Evolutionary conservation across 2,329 filamentous ascomycete species (phyloP), one percentile per base, ranked within the genome.

Genomic region (Stagonosporopsis vannaccii): DNA sequence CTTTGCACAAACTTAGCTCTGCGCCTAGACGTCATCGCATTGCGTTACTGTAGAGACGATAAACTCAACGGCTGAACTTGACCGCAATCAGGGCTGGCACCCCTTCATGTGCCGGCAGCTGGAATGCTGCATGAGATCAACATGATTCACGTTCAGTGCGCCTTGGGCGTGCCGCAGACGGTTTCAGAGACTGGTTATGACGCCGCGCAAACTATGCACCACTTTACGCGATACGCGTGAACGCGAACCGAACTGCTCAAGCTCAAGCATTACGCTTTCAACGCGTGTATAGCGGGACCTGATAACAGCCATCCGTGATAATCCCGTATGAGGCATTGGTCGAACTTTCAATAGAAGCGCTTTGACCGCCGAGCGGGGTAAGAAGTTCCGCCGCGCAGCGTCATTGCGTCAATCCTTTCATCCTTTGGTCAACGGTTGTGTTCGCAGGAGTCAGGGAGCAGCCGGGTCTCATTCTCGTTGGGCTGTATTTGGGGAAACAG

Each of bases 351-450:
- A 50, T 48, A 44, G 32, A 28, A 30, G 53, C 53, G 66, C 64
- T 62, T 59, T 52, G 65, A 49, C 64, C 61, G 57, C 46, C 48
- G 58, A 51, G 65, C 63, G 61, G 63, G 66, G 65, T 67, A 50
- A 55, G 56, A 52, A 33, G 41, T 58, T 60, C 56, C 51, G 60
- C 44, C 37, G 40, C 26, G 47, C 42, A 62, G 64, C 59, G 59
- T 59, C 56, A 63, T 63, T 64, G 60, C 63, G 52, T 59, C 57
- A 44, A 62, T 50, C 48, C 58, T 59, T 60, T 59, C 48, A 54
- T 61, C 55, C 41, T 59, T 63, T 64, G 58, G 50, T 66, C 58
- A 51, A 37, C 55, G 47, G 45, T 50, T 50, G 56, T 57, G 49
- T 49, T 45, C 28, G 45, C 56, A 48, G 56, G 57, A 53, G 51